Conservation (phyloP, 2,329 filamentous ascomycete species). For the Fusarium coffeatum region DNA sequence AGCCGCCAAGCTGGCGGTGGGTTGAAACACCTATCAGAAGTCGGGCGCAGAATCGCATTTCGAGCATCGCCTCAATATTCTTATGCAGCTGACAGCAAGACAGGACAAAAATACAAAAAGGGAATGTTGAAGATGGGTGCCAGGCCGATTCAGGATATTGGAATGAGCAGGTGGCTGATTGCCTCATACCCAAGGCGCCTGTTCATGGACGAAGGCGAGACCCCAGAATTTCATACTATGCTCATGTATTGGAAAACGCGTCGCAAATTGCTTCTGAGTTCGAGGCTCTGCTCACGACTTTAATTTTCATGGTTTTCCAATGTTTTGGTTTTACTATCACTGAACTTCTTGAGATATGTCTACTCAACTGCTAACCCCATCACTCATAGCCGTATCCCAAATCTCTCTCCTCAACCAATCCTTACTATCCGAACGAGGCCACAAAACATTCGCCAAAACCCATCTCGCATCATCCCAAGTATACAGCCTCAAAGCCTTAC, state of each 20-base stretch:
- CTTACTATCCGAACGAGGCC: neutral
- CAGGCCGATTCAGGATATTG: too few relatives aligned
- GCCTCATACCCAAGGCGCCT: too few relatives aligned
- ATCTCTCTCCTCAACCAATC: neutral
- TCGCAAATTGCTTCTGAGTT: too few relatives aligned
- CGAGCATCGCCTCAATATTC: neutral
- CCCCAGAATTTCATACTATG: too few relatives aligned
- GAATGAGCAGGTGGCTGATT: too few relatives aligned
- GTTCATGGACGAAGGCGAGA: too few relatives aligned
- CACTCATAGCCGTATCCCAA: neutral
- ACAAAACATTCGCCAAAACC: neutral
- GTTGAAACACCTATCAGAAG: neutral
- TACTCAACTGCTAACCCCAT: neutral
- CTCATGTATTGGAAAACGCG: too few relatives aligned
- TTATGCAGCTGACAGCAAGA: accelerated
- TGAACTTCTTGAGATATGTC: accelerated
- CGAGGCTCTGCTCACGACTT: accelerated
- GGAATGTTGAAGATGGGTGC: too few relatives aligned
- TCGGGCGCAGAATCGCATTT: too few relatives aligned
- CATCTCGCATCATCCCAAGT: neutral
- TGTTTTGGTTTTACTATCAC: accelerated
- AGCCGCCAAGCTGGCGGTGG: neutral
- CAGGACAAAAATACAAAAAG: neutral
- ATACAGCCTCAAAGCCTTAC: neutral
- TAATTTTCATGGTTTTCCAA: too few relatives aligned